A percentile compares a stretch with the other conserved stretches of the same genome.
These are phyloP conservation scores for Gracilaria caudata DNA, from an alignment of 23 red algal genomes.

Conservation along the genomic window DNA sequence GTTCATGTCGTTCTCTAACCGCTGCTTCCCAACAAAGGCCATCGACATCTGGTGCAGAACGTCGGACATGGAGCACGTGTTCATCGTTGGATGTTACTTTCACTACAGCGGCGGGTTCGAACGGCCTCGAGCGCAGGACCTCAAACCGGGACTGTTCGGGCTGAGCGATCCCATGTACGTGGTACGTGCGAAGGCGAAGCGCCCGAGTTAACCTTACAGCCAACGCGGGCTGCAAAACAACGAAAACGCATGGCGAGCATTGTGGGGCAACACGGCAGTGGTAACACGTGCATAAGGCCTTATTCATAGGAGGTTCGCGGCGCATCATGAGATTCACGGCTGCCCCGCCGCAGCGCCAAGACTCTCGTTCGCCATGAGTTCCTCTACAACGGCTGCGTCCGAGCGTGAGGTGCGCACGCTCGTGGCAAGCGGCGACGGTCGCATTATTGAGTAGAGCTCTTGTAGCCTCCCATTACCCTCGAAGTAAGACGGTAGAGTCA, in stretches of 20 bases:
- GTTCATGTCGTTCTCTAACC: slow-evolving; percentile 90
- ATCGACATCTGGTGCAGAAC: slow-evolving; percentile 87
- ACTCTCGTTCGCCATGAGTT: no score
- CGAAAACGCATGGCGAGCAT: background rate
- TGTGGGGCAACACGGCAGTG: background rate
- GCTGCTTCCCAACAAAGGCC: slow-evolving; percentile 94
- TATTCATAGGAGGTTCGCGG: no score
- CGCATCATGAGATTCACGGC: no score
- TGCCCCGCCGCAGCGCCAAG: no score
- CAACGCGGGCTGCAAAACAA: no score
- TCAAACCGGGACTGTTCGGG: slow-evolving; percentile 61
- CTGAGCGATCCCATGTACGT: slow-evolving; percentile 89
- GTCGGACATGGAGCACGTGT: slow-evolving; percentile 89
- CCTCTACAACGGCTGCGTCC: no score
- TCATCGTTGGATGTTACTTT: slow-evolving; percentile 96
- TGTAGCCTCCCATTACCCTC: no score
- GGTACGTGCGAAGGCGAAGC: slow-evolving; percentile 55
- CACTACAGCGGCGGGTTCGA: slow-evolving; percentile 87
- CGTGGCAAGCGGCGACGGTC: no score
- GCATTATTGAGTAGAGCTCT: no score
- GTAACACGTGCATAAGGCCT: no score
- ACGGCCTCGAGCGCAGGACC: slow-evolving; percentile 52
- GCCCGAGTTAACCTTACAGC: background rate
- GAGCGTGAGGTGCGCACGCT: no score
- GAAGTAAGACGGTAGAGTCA: no score